Conservation (phyloP, 805 yeast genomes). For the Lipomyces sp. region DNA sequence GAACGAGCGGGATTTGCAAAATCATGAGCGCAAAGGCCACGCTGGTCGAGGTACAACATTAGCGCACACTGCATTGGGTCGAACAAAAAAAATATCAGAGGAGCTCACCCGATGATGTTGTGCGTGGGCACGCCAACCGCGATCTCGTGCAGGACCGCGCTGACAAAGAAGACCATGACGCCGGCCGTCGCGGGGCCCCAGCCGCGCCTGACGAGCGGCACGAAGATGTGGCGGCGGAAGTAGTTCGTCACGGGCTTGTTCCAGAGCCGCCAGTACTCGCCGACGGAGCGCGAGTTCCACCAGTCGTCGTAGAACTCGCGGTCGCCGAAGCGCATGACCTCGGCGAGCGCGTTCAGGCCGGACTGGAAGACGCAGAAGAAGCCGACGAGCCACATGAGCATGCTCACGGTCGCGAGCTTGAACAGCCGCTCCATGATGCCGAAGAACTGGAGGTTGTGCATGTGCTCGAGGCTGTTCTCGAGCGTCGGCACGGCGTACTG, state of each 20-base stretch:
- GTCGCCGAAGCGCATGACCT: constrained; percentile 45
- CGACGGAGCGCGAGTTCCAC: constrained; percentile 52
- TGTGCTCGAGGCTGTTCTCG: constrained; percentile 37
- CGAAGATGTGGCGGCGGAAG: constrained; percentile 44
- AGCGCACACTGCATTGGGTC: neutral
- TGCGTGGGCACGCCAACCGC: constrained; percentile 49
- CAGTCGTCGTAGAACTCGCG: constrained; percentile 48
- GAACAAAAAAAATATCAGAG: neutral
- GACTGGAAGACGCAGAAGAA: constrained; percentile 46
- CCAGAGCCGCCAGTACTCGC: constrained; percentile 49
- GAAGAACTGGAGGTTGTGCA: constrained; percentile 31
- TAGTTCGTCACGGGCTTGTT: constrained; percentile 46
- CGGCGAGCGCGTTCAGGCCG: constrained; percentile 45
- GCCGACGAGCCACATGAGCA: constrained; percentile 45
- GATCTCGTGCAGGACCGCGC: constrained; percentile 48
- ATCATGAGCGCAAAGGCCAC: constrained; percentile 47
- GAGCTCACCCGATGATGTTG: constrained; percentile 41
- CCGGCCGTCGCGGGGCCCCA: constrained; percentile 36
- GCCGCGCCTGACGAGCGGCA: constrained; percentile 42
- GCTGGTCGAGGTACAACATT: neutral
- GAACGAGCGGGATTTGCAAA: constrained; percentile 44
- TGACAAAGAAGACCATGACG: constrained; percentile 42
- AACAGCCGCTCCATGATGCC: constrained; percentile 40
- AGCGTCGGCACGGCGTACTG: constrained; percentile 47
- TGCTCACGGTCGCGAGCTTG: constrained; percentile 42